Evolutionary conservation across 2,329 filamentous ascomycete genomes (phyloP).

Genomic region (Colletotrichum navitas): DNA sequence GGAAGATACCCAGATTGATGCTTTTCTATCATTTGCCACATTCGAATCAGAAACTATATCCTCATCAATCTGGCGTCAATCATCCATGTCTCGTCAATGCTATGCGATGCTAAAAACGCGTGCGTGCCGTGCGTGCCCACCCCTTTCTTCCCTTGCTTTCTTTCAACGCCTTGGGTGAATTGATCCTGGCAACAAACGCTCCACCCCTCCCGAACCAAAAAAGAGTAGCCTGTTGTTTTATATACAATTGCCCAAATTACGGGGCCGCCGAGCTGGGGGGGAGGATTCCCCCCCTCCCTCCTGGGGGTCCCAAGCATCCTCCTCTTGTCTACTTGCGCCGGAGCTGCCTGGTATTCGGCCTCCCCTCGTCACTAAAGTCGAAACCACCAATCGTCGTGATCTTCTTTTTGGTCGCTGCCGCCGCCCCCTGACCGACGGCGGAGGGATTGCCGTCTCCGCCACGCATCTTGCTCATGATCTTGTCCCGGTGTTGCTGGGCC

Average conservation of each 20-base stretch:
- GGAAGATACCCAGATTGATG: conserved; percentile 39
- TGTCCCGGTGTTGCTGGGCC: conserved; percentile 58
- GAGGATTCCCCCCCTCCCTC: too few relatives aligned
- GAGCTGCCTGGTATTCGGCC: conserved; percentile 21
- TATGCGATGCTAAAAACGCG: conserved; percentile 31
- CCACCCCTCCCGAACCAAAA: neutral
- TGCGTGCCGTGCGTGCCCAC: too few relatives aligned
- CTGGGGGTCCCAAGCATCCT: neutral
- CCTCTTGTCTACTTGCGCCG: conserved; percentile 16
- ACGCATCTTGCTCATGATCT: conserved; percentile 60
- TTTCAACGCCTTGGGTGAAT: conserved; percentile 2
- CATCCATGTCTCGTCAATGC: conserved; percentile 23
- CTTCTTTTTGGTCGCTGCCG: conserved; percentile 5
- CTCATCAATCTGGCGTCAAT: conserved; percentile 3
- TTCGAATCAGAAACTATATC: neutral
- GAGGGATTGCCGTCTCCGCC: conserved; percentile 21
- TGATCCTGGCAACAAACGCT: neutral
- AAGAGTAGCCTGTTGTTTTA: neutral
- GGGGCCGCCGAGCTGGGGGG: neutral
- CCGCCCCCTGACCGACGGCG: conserved; percentile 1
- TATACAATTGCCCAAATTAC: conserved; percentile 6
- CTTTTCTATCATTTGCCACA: neutral
- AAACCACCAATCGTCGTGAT: conserved; percentile 28
- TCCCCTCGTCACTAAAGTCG: conserved; percentile 26
- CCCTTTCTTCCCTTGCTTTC: neutral